phyloP scores from a whole-genome alignment of 1,139 yeast species.

The Lodderomyces margitis region DNA sequence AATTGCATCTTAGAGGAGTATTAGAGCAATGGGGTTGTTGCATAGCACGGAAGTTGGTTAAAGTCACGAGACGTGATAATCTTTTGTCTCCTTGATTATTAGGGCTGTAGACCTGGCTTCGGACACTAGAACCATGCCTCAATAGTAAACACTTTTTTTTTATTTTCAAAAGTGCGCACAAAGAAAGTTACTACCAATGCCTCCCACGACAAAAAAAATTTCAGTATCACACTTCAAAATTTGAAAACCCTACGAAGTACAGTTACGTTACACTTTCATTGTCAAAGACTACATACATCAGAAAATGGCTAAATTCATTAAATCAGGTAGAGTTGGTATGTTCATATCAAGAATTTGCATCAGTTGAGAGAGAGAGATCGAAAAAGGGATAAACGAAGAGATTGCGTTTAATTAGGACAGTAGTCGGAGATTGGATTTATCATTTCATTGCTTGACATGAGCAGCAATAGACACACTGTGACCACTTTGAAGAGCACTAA shows the following conservation, averaged over 20 bases:
- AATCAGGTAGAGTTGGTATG: slow-evolving; percentile 99
- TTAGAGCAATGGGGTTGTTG: too few relatives aligned
- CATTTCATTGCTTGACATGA: too few relatives aligned
- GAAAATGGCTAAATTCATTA: slow-evolving; percentile 96
- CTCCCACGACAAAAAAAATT: slow-evolving; percentile 13
- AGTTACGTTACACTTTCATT: not conserved
- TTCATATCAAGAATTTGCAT: slow-evolving; percentile 22
- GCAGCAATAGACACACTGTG: too few relatives aligned
- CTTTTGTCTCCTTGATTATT: not conserved
- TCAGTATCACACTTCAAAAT: slow-evolving; percentile 5
- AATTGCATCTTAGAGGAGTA: not conserved
- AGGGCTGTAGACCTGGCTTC: slow-evolving; percentile 10
- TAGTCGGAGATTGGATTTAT: too few relatives aligned
- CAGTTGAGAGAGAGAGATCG: not conserved
- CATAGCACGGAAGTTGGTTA: too few relatives aligned
- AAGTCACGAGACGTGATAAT: not conserved
- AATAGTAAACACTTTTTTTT: not conserved
- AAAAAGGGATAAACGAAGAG: not conserved
- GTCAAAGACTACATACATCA: slow-evolving; percentile 13
- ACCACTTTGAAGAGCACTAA: too few relatives aligned
- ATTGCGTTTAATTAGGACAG: too few relatives aligned
- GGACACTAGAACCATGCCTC: not conserved
- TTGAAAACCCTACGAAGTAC: not conserved
- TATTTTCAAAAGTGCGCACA: not conserved
- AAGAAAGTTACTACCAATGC: not conserved